These are phyloP conservation scores for Cryptococcus maquisensis DNA, from an alignment of 1,284 basidiomycete species.

Conservation along the genomic window DNA sequence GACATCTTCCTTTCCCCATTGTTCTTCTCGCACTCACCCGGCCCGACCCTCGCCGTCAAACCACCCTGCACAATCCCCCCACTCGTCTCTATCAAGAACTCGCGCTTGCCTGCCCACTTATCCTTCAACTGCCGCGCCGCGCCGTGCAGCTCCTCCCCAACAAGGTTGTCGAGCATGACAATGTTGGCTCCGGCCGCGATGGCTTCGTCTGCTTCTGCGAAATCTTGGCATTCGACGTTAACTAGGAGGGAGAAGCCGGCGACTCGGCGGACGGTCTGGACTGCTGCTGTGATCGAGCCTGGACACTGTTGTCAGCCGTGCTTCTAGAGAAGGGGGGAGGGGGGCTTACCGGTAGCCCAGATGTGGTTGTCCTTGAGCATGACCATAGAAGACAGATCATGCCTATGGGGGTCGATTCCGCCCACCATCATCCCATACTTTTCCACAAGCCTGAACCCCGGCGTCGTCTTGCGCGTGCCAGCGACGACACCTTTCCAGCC, in stretches of 20 bases:
- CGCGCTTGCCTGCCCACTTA: slow-evolving; percentile 57
- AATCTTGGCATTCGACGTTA: slow-evolving; percentile 88
- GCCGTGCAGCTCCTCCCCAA: slow-evolving; percentile 64
- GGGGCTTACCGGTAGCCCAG: slow-evolving; percentile 77
- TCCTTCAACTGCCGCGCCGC: slow-evolving; percentile 69
- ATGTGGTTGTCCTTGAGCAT: slow-evolving; percentile 99
- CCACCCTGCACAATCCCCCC: slow-evolving; percentile 81
- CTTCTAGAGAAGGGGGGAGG: background rate
- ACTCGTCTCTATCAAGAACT: slow-evolving; percentile 84
- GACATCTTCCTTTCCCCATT: too few species aligned
- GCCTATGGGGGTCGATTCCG: slow-evolving; percentile 93
- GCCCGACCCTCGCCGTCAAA: slow-evolving; percentile 49
- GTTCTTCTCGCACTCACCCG: slow-evolving; percentile 28
- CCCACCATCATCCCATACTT: slow-evolving; percentile 99
- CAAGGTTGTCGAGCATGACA: slow-evolving; percentile 96
- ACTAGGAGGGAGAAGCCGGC: slow-evolving; percentile 90
- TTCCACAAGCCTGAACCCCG: slow-evolving; percentile 95
- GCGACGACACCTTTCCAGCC: slow-evolving; percentile 88
- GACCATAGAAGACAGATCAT: slow-evolving; percentile 97
- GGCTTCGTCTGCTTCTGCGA: slow-evolving; percentile 89
- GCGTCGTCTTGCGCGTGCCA: slow-evolving; percentile 96
- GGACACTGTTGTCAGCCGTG: background rate
- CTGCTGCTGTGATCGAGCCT: slow-evolving; percentile 85
- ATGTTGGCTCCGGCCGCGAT: slow-evolving; percentile 95
- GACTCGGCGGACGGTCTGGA: slow-evolving; percentile 76